These are phyloP conservation scores for Eurotiales sp. DNA, from an alignment of 2,329 filamentous ascomycete genomes.

Conservation along the genomic window DNA sequence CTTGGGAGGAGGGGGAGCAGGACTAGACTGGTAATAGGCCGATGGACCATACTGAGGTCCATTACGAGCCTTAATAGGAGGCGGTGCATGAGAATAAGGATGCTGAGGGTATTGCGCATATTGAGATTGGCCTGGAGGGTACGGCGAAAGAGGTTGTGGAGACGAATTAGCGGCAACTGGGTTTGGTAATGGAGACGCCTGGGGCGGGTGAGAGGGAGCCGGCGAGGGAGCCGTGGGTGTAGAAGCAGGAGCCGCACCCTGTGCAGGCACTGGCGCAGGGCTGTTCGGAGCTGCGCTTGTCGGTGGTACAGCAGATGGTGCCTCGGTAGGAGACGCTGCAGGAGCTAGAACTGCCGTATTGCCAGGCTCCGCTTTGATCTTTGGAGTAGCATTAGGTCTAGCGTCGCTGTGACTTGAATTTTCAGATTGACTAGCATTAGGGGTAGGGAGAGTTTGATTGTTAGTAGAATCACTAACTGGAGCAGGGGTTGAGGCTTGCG, in stretches of 20 bases:
- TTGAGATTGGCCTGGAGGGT: slow-evolving; percentile 22
- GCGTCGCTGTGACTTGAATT: neutral
- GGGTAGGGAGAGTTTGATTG: neutral
- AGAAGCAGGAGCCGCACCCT: neutral
- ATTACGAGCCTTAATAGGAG: slow-evolving; percentile 34
- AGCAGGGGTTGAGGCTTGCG: slow-evolving; percentile 12
- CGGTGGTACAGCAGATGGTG: neutral
- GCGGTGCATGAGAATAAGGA: slow-evolving; percentile 27
- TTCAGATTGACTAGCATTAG: slow-evolving; percentile 1
- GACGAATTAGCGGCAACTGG: slow-evolving; percentile 23
- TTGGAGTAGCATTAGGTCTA: slow-evolving; percentile 14
- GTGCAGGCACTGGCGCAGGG: neutral
- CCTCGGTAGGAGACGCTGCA: slow-evolving; percentile 11
- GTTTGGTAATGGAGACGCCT: slow-evolving; percentile 22
- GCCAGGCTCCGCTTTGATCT: slow-evolving; percentile 30
- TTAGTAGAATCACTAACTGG: slow-evolving; percentile 14
- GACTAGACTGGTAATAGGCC: slow-evolving; percentile 29
- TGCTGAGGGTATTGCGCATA: slow-evolving; percentile 30
- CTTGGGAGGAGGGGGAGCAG: slow-evolving; percentile 32
- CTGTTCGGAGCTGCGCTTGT: neutral
- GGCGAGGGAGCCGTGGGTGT: slow-evolving; percentile 13
- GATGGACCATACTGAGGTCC: slow-evolving; percentile 31
- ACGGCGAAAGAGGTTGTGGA: slow-evolving; percentile 21
- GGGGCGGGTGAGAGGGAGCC: slow-evolving; percentile 18
- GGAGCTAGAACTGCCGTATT: neutral